A percentile compares a stretch with the other conserved stretches of the same genome.
phyloP scores from a whole-genome alignment of 1,284 basidiomycete species.

The Microbotryum intermedium region DNA sequence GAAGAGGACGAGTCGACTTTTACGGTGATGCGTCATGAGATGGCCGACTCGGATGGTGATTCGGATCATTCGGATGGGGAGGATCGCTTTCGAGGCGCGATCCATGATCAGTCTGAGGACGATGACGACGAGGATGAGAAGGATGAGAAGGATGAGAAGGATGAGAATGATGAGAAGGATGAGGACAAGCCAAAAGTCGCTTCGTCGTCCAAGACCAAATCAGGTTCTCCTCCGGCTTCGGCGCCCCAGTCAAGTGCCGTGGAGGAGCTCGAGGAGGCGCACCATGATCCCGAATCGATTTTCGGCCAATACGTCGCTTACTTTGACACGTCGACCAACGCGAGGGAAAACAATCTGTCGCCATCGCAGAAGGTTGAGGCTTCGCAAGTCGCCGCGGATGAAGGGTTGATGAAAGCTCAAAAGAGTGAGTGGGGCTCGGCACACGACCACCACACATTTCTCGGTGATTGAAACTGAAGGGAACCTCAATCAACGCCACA shows the following conservation, averaged over 20 bases:
- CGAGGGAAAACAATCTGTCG: constrained; percentile 53
- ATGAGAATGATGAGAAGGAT: constrained; percentile 30
- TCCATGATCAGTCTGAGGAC: constrained; percentile 18
- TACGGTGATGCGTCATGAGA: constrained; percentile 20
- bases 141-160: constrained; percentile 38
- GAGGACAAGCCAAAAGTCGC: constrained; percentile 27
- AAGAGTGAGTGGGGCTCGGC: constrained; percentile 44
- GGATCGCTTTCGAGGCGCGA: not conserved
- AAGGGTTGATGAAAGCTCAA: constrained; percentile 45
- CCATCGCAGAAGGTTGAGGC: constrained; percentile 33
- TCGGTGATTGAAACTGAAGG: not conserved
- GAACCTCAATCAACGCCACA: not conserved
- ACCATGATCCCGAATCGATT: constrained; percentile 8
- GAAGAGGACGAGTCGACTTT: constrained; percentile 26
- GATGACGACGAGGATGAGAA: constrained; percentile 24
- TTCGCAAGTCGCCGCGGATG: not conserved
- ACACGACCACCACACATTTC: not conserved
- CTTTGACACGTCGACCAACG: constrained; percentile 69
- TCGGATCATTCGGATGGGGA: constrained; percentile 5
- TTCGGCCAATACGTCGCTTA: constrained; percentile 55
- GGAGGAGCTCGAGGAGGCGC: not conserved
- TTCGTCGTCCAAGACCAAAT: not conserved
- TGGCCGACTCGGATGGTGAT: constrained; percentile 10
- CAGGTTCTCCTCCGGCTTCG: not conserved
- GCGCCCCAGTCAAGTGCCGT: not conserved